Conservation (phyloP, 1,284 basidiomycete species). For the Ganoderma boninense region DNA sequence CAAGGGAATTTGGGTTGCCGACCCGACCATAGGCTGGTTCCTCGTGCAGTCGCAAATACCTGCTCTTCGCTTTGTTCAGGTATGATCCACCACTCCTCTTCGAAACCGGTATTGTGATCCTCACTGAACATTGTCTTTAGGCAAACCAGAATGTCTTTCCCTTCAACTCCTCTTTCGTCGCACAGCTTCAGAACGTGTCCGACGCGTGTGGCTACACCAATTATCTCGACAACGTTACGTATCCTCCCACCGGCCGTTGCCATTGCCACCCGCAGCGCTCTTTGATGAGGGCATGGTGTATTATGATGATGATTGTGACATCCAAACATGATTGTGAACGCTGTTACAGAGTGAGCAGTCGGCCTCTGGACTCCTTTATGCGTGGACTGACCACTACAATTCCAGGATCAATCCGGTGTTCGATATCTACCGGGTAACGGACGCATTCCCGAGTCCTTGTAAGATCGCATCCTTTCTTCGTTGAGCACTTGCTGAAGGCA, state of each 20-base stretch:
- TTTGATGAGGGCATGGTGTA: slow-evolving; percentile 34
- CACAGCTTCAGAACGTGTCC: slow-evolving; percentile 45
- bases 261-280: slow-evolving; percentile 50
- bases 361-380: not conserved
- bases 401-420: slow-evolving; percentile 64
- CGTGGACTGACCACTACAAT: not conserved
- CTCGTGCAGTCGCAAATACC: slow-evolving; percentile 49
- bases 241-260: slow-evolving; percentile 55
- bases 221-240: slow-evolving; percentile 50
- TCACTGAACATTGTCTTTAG: slow-evolving; percentile 34
- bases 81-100: slow-evolving; percentile 10
- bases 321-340: slow-evolving; percentile 47
- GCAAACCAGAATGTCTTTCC: slow-evolving; percentile 62
- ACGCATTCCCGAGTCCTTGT: slow-evolving; percentile 47
- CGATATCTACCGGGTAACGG: slow-evolving; percentile 50
- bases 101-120: not conserved
- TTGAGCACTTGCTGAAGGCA: slow-evolving; percentile 31
- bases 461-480: slow-evolving; percentile 3
- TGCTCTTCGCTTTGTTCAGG: slow-evolving; percentile 48
- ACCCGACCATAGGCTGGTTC: slow-evolving; percentile 46
- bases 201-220: slow-evolving; percentile 51
- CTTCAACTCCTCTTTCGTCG: slow-evolving; percentile 45
- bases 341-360: slow-evolving; percentile 50
- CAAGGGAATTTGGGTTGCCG: slow-evolving; percentile 50
- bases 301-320: slow-evolving; percentile 47